These are phyloP conservation scores for Stereocaulon alpinum DNA, from an alignment of 495 filamentous ascomycete species.

Conservation along the genomic window DNA sequence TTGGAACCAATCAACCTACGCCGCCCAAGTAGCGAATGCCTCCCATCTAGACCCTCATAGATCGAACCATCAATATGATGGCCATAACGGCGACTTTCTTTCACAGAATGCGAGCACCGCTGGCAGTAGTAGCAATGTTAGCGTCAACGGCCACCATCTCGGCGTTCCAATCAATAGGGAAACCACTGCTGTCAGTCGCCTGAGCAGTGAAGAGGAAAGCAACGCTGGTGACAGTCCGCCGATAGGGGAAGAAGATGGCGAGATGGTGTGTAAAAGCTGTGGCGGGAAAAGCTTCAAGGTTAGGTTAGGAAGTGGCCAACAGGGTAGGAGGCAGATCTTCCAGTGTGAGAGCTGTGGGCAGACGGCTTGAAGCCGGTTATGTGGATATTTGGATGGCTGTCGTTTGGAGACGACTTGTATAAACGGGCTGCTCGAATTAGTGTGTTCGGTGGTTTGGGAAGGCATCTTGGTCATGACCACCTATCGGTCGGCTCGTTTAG, in stretches of 20 bases:
- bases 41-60: constrained; percentile 24
- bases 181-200: constrained; percentile 29
- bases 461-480: no score
- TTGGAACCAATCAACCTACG: constrained; percentile 41
- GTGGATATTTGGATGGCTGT: no score
- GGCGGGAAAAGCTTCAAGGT: constrained; percentile 43
- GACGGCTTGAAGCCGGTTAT: not conserved
- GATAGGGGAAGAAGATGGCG: not conserved
- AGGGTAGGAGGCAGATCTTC: constrained; percentile 36
- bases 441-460: no score
- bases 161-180: constrained; percentile 21
- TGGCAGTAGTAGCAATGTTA: constrained; percentile 18
- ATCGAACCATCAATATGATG: constrained; percentile 17
- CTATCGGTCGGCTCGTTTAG: no score
- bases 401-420: no score
- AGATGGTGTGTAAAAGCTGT: constrained; percentile 42
- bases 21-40: constrained; percentile 32
- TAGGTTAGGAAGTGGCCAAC: constrained; percentile 29
- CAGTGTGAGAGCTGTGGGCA: constrained; percentile 42
- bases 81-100: constrained; percentile 3
- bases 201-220: constrained; percentile 36
- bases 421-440: no score
- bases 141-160: constrained; percentile 15
- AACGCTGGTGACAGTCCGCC: constrained; percentile 6
- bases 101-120: constrained; percentile 16